phyloP scores from a whole-genome alignment of 2,329 filamentous ascomycete genomes.

The Stemphylium vesicarium region DNA sequence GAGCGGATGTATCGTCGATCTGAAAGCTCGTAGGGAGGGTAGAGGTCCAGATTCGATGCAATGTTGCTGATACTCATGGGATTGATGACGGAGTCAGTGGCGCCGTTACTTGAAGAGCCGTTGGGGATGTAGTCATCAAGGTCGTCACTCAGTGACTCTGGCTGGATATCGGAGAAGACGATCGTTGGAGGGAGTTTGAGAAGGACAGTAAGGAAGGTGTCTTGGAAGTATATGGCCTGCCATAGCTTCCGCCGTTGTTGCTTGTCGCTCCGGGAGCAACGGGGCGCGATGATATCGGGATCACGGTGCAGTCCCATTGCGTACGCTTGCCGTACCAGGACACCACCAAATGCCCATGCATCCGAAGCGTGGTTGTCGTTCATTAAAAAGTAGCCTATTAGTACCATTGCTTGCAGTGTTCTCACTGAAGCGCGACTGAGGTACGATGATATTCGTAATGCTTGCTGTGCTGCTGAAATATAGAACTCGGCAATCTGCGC shows the following conservation, averaged over 20 bases:
- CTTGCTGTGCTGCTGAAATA: constrained; percentile 79
- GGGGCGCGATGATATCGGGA: constrained; percentile 72
- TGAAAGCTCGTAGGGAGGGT: constrained; percentile 48
- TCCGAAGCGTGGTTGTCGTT: constrained; percentile 86
- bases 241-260: constrained; percentile 80
- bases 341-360: constrained; percentile 81
- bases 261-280: constrained; percentile 73
- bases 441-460: constrained; percentile 76
- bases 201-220: constrained; percentile 80
- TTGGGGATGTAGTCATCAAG: constrained; percentile 69
- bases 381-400: constrained; percentile 84
- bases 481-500: constrained; percentile 83
- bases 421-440: constrained; percentile 75
- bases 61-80: constrained; percentile 60
- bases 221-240: constrained; percentile 81
- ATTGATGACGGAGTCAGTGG: constrained; percentile 53
- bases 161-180: constrained; percentile 78
- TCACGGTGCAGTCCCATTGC: constrained; percentile 83
- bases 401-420: constrained; percentile 79
- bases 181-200: constrained; percentile 78
- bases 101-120: constrained; percentile 55
- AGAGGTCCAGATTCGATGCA: constrained; percentile 48
- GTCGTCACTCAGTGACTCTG: constrained; percentile 75
- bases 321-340: constrained; percentile 78
- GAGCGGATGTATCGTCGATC: constrained; percentile 68